Evolutionary conservation across 306 rosid genomes (phyloP), one percentile per base, ranked within the genome.

Genomic region (Myrica gale): DNA sequence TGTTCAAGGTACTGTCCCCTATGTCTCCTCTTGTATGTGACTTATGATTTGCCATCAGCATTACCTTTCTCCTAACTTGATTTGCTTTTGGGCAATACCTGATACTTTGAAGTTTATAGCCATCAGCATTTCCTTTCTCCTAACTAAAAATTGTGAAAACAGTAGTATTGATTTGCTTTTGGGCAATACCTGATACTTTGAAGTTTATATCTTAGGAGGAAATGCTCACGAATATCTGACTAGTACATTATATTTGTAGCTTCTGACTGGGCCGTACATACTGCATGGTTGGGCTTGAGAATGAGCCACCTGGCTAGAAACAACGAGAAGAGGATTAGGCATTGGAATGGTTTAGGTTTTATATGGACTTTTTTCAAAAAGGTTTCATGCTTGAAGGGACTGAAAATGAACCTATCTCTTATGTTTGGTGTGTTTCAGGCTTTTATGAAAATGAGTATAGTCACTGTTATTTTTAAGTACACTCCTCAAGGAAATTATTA

Each of bases 1-100:
- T 86, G 89, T 79, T 90, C 97, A 20, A 95, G 99, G 99, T 95
- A 87, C 80, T 42, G 69, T 68, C 10, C 60, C 76, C 17, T 45
- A 75, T 79, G 13, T 78, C 67, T 20, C 21, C 15, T 32, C 37
- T 32, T 32, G 2, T 52, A 6, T 50, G 32, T 69, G 73, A 32
- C 37, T 32, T 32, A 32, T 46, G 61, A 76, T 63, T 16, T 55
- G 58, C 6, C 21, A 19, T 26, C 69, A 32, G 13, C 46, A 26
- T 73, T 70, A 67, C 17, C 15, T 67, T 57, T 66, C 67, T 46
- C 56, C 56, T 75, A 39, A 71, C 39, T 65, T 79, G 68, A 37
- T 19, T 56, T 43, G 46, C 23, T 79, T 58, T 42, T 65, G 70
- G 70, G 32, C 39, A 61, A 32, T 10, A 37, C 56, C 68, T 3